A percentile compares a stretch with the other conserved stretches of the same genome.
These are phyloP conservation scores for Datura wrightii DNA, from an alignment of 257 asterid genomes.

Conservation along the genomic window DNA sequence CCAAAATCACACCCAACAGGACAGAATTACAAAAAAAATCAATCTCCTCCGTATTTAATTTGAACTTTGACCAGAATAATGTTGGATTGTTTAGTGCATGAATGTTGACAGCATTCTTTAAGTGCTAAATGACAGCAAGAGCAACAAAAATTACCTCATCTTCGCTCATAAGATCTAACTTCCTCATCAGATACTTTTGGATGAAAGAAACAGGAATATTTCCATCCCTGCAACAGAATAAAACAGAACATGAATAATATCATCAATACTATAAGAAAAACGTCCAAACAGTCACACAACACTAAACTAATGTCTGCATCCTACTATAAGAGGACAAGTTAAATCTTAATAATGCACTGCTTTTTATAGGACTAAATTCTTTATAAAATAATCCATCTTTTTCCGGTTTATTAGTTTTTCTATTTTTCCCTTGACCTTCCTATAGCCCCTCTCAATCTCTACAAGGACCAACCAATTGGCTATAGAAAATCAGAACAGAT, in stretches of 20 bases:
- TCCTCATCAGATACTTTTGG: constrained; percentile 60
- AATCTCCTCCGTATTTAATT: background rate
- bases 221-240: constrained; percentile 70
- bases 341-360: background rate
- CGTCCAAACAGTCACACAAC: background rate
- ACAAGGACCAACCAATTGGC: constrained; percentile 17
- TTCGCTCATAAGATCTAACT: constrained; percentile 72
- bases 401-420: constrained; percentile 2
- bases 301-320: constrained; percentile 23
- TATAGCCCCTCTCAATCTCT: constrained; percentile 8
- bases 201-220: constrained; percentile 63
- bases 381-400: background rate
- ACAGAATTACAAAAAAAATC: background rate
- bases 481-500: background rate
- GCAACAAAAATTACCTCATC: constrained; percentile 67
- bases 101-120: background rate
- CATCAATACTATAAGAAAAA: background rate
- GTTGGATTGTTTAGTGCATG: constrained; percentile 19
- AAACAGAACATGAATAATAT: background rate
- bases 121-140: constrained; percentile 8
- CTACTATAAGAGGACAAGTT: background rate
- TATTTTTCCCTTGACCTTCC: background rate
- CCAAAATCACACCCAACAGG: background rate
- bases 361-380: background rate
- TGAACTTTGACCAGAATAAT: constrained; percentile 5